Evolutionary conservation across 73 alveolate species (phyloP).

Genomic region (Blepharisma stoltei): DNA sequence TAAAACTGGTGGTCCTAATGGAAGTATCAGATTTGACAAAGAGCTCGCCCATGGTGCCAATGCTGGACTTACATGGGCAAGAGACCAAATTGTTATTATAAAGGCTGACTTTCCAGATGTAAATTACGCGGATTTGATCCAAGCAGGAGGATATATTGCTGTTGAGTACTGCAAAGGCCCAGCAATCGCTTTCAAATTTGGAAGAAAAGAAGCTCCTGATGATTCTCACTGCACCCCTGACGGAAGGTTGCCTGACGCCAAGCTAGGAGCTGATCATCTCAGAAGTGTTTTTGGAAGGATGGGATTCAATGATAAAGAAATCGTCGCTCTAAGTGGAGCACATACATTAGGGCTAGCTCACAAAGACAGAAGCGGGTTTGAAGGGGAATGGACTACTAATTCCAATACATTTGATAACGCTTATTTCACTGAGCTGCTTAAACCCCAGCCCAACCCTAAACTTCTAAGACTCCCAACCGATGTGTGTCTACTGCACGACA

Average conservation of each 20-base stretch:
- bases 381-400: conserved; percentile 52
- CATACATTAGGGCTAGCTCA: conserved; percentile 56
- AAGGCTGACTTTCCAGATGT: conserved; percentile 36
- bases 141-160: conserved; percentile 30
- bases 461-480: conserved; percentile 23
- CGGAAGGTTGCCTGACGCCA: conserved; percentile 43
- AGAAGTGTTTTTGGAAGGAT: conserved; percentile 39
- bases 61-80: conserved; percentile 27
- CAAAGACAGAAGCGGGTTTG: conserved; percentile 46
- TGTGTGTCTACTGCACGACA: neutral
- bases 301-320: conserved; percentile 61
- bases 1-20: conserved; percentile 44
- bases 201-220: conserved; percentile 39
- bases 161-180: conserved; percentile 37
- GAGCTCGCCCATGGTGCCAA: conserved; percentile 35
- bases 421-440: conserved; percentile 23
- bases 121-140: conserved; percentile 33
- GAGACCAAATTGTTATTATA: conserved; percentile 10
- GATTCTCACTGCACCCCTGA: conserved; percentile 34
- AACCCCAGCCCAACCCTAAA: neutral
- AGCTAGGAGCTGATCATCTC: conserved; percentile 27
- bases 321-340: conserved; percentile 62
- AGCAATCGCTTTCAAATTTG: conserved; percentile 31
- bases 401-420: conserved; percentile 24
- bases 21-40: conserved; percentile 31